Base-by-base conservation (phyloP, 2,329 filamentous ascomycete species). In the Penicillium palitans region DNA sequence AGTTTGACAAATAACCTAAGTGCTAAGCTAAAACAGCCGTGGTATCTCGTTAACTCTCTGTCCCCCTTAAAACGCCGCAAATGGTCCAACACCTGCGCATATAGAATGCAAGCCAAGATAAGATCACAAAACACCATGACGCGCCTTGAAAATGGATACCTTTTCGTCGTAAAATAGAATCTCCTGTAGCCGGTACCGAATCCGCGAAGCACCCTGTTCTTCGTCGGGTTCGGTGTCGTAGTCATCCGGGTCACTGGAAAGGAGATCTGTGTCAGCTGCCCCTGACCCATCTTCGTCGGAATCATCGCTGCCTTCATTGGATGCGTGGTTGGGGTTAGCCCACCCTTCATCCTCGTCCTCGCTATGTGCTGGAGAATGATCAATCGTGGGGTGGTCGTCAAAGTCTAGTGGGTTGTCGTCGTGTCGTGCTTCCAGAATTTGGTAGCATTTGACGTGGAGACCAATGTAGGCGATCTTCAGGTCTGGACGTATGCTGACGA, bases 151-250 rank as follows among this genome's bases (percentile, higher is more conserved):
- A 58, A 93, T 87, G 29, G 88, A 86, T 53, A 91, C 86, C 74
- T 91, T 90, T 71, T 93, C 90, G 71, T 93, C 90, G 68, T 91
- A 93, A 74, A 91, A 93, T 61, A 93, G 74, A 62, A 95, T 93
- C 78, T 93, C 90, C 61, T 89, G 80, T 64, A 93, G 77, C 55
- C 86, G 82, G 59, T 93, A 80, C 66, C 82, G 77, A 31, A 76
- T 71, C 6, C 67, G 66, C 19, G 68, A 70, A 59, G 66, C 66
- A 40, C 74, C 69, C 52, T 72, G 75, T 40, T 78, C 73, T 35
- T 58, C 55, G 17, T 76, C 79, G 17, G 76, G 76, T 9, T 66
- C 67, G 10, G 61, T 63, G 76, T 78, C 79, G 6, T 81, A 80
- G n/a, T 79, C 79, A 12, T 80, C 77, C 2, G 63, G 62, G 41